Base-by-base conservation (phyloP, 495 filamentous ascomycete species). In the Daldinia caldariorum region DNA sequence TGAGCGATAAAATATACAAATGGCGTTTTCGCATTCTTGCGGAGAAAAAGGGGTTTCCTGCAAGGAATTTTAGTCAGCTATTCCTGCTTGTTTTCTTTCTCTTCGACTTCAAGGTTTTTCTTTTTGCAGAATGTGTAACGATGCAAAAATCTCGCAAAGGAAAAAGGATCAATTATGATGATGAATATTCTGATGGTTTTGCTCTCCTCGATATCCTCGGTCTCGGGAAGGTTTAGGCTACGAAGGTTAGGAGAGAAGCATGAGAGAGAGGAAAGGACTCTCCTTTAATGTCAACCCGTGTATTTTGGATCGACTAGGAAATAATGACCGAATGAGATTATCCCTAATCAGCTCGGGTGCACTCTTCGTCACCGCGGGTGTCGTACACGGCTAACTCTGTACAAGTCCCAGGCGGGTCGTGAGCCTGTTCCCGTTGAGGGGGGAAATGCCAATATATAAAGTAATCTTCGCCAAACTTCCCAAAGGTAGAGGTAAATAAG, bases 271-370 rank as follows among this genome's bases (percentile, higher is more conserved):
- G 6, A 26, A 35, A 4, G n/a, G 22, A 26, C 29, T 31, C 14
- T 55, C 32, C 16, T 16, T 31, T 5, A 1, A 55, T 12, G 10
- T 22, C 4, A 31, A 31, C 49, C 8, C 12, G 18, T 29, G 49
- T 10, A 32, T 13, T 31, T 45, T n/a, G 60, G 54, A 35, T 55
- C 13, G n/a, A 37, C 29, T 34, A 35, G 47, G 49, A 55, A 50
- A 22, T 38, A 59, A 56, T 49, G 47, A 69, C 12, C 47, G 22
- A 64, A 69, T 32, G 55, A 64, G 37, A 56, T 8, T 20, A 64
- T 59, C n/a, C n/a, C n/a, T n/a, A 49, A 49, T 49, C 12, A 55
- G 38, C 43, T 16, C 8, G 55, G 45, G 16, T 10, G 29, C 14
- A 13, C 37, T 29, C 32, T 47, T 18, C 32, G 29, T 1, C 2